These are phyloP conservation scores for Zea luxurians DNA, from an alignment of 176 grass and related monocot species.

Conservation along the genomic window DNA sequence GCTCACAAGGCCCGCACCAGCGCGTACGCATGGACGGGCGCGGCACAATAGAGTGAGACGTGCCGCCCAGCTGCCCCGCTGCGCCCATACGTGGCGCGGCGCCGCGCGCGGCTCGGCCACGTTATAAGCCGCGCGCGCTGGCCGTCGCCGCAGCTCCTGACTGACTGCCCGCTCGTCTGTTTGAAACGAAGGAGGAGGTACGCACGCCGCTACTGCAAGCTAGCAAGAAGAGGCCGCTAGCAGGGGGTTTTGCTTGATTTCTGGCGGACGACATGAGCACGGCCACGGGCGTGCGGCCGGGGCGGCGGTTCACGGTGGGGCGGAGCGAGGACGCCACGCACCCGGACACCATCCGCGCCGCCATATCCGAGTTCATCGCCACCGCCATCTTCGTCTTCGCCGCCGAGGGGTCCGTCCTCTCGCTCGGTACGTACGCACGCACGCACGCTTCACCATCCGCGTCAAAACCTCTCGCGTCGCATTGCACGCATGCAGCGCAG, in stretches of 20 bases:
- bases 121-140: constrained; percentile 19
- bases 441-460: neutral
- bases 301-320: constrained; percentile 66
- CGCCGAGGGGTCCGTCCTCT: constrained; percentile 90
- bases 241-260: neutral
- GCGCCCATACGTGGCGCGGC: constrained; percentile 55
- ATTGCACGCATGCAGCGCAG: too few species aligned
- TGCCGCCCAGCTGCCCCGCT: constrained; percentile 44
- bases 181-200: neutral
- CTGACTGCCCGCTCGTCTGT: neutral
- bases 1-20: neutral
- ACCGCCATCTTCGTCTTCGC: constrained; percentile 97
- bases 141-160: neutral
- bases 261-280: constrained; percentile 32
- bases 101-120: constrained; percentile 18
- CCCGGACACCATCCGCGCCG: constrained; percentile 79
- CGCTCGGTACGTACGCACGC: constrained; percentile 69
- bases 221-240: too few species aligned
- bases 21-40: neutral
- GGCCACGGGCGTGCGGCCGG: constrained; percentile 26
- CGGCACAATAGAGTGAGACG: constrained; percentile 28
- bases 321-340: constrained; percentile 71
- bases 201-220: neutral
- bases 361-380: constrained; percentile 81
- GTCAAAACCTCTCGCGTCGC: too few species aligned